Evolutionary conservation across 2,329 filamentous ascomycete species (phyloP).

Genomic region (Arthrobotrys pseudoclavata): DNA sequence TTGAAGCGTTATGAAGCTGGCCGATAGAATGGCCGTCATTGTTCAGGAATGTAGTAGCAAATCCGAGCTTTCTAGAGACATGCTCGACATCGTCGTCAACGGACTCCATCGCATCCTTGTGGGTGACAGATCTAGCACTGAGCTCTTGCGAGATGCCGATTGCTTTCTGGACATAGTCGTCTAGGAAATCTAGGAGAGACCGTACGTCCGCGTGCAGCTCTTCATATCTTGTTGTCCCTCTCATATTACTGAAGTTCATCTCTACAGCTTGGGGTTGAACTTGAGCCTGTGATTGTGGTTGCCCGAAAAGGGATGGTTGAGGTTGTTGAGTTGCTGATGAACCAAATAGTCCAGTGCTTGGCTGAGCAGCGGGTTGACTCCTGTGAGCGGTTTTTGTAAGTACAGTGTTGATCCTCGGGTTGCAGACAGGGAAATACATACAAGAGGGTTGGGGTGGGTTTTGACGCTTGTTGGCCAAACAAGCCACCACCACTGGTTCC

Average conservation of each 20-base stretch:
- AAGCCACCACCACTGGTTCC: conserved; percentile 27
- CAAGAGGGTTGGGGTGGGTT: conserved; percentile 24
- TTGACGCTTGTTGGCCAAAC: conserved; percentile 39
- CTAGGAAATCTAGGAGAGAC: conserved; percentile 80
- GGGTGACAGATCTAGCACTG: conserved; percentile 75
- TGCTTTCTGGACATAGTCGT: conserved; percentile 83
- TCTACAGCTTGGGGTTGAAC: conserved; percentile 52
- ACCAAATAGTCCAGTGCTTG: conserved; percentile 59
- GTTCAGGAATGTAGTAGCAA: conserved; percentile 63
- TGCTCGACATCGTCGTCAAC: conserved; percentile 77
- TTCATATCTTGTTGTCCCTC: conserved; percentile 90
- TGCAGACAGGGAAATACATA: conserved; percentile 15
- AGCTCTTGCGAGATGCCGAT: conserved; percentile 83
- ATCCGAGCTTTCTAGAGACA: conserved; percentile 67
- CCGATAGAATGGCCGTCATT: conserved; percentile 62
- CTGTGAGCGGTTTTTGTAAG: neutral
- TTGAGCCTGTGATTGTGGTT: conserved; percentile 34
- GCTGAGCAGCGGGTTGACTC: conserved; percentile 43
- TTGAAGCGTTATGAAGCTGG: conserved; percentile 61
- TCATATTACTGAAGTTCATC: conserved; percentile 82
- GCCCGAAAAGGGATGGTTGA: conserved; percentile 45
- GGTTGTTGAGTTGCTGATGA: conserved; percentile 39
- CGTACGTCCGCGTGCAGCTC: conserved; percentile 88
- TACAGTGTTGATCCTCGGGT: neutral
- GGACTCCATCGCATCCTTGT: conserved; percentile 75